Base-by-base conservation (phyloP, 352 stramenopile genomes). In the Pythium rishiriense region DNA sequence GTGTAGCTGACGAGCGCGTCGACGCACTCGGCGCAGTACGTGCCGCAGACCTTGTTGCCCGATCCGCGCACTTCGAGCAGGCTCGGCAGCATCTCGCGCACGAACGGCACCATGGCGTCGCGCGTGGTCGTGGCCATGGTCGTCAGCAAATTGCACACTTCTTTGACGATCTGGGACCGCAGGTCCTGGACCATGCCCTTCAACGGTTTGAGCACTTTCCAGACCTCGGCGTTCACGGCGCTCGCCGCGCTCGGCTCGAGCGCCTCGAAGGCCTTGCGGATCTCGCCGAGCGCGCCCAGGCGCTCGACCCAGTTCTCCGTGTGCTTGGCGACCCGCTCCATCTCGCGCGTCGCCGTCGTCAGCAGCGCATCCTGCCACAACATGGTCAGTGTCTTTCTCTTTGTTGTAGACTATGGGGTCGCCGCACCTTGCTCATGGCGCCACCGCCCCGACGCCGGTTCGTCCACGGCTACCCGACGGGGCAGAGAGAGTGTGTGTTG, bases 111-210 rank as follows among this genome's bases (percentile, higher is more conserved):
- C 84, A 94, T 93, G 41, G 81, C 76, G 68, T 93, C 86, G 25
- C 75, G 62, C n/a, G 84, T 89, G n/a, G 77, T 75, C 26, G 62
- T 73, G 33, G 84, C 85, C 22, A 94, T 81, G 55, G 69, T 74
- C 22, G 76, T 74, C 14, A 94, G 72, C 56, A 90, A 53, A 3
- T 62, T 56, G 52, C 86, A 94, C 17, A 90, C 84, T 49, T 93
- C 86, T 62, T 94, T 94, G 62, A 94, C 86, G 59, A 94, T 91
- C 66, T 94, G 86, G 21, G 86, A 94, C 33, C 86, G 79, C 55
- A 94, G 62, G 53, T 94, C 86, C 58, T 90, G 80, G 52, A 94
- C 70, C 71, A 92, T 82, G 24, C 43, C 42, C 51, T 90, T 90
- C 19, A 94, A 74, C 22, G 84, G 84, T 66, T 87, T 83, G 58